Base-by-base conservation (phyloP, 2,329 filamentous ascomycete species). In the Neurospora sp. region DNA sequence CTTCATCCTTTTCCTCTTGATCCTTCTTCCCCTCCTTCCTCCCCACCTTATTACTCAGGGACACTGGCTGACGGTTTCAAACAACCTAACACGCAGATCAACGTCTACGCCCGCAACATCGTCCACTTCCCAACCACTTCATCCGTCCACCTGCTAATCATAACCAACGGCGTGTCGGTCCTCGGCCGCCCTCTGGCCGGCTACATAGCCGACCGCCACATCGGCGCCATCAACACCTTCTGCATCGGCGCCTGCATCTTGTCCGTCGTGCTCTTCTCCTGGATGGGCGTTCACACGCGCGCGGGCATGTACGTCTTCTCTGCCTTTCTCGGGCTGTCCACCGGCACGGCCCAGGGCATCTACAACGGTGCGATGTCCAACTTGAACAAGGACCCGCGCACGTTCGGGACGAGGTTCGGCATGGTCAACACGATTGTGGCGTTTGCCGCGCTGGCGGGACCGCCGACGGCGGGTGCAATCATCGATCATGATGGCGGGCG, bases 121-220 rank as follows among this genome's bases (percentile, higher is more conserved):
- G 77, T 87, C 6, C 76, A 77, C 8, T 80, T 86, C 8, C 80
- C 82, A 19, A 84, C 85, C 33, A 79, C 80, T 0, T 81, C 84
- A 3, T 87, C 86, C 0, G 83, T 89, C 74, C 84, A 85, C 68
- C 81, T 90, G 11, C 81, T 91, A 6, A 80, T 91, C 28, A 82
- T 89, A 36, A 82, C 87, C 17, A 89, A 89, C 73, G 87, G 83
- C 6, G 78, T 88, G 15, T 87, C 87, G 0, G 81, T 90, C 1
- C 77, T 86, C 0, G 85, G 84, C 6, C 84, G 88, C 0, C 78
- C 88, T 4, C 70, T 89, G 1, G 84, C 85, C 0, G 85, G 84
- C 2, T 84, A 81, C 70, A 77, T 90, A 2, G 87, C 87, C 0
- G 87, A 90, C 73, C 81, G 76, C 0, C 81, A 79, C 33, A 76